phyloP scores from a whole-genome alignment of 768 basidiomycete species.

The Suillus tomentosus region DNA sequence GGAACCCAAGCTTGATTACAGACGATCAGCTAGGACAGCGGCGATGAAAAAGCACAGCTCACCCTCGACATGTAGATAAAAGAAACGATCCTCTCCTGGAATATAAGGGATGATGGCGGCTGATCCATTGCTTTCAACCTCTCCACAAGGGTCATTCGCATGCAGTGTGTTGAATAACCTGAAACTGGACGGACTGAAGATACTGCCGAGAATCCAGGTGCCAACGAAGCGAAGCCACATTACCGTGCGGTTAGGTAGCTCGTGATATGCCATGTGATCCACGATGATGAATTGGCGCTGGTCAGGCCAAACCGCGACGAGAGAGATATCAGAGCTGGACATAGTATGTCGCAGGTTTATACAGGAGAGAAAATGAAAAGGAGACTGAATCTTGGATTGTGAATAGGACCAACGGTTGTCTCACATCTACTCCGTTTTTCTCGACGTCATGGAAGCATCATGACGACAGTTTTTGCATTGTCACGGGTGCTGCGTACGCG shows the following conservation, averaged over 20 bases:
- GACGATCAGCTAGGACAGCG: not conserved
- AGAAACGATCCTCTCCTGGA: slow-evolving; percentile 2
- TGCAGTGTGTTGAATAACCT: not conserved
- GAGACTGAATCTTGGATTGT: not conserved
- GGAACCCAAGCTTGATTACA: not conserved
- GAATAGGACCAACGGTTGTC: not conserved
- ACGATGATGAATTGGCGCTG: slow-evolving; percentile 3
- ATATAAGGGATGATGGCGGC: not conserved
- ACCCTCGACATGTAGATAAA: slow-evolving; percentile 5
- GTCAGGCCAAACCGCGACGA: slow-evolving; percentile 10
- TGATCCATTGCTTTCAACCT: slow-evolving; percentile 1
- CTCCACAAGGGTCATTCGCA: not conserved
- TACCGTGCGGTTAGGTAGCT: not conserved
- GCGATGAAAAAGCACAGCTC: not conserved
- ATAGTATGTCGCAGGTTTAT: not conserved
- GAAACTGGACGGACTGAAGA: slow-evolving; percentile 5
- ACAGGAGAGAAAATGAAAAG: too few species aligned
- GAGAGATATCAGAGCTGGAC: slow-evolving; percentile 7
- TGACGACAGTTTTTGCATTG: not conserved
- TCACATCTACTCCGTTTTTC: not conserved
- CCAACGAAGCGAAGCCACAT: slow-evolving; percentile 3
- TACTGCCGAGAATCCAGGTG: slow-evolving; percentile 3
- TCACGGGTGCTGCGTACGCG: not conserved
- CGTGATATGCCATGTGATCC: not conserved
- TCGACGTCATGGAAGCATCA: slow-evolving; percentile 2